Evolutionary conservation across 108 stramenopile species (phyloP).

Genomic region (Chaetoceros tenuissimus): DNA sequence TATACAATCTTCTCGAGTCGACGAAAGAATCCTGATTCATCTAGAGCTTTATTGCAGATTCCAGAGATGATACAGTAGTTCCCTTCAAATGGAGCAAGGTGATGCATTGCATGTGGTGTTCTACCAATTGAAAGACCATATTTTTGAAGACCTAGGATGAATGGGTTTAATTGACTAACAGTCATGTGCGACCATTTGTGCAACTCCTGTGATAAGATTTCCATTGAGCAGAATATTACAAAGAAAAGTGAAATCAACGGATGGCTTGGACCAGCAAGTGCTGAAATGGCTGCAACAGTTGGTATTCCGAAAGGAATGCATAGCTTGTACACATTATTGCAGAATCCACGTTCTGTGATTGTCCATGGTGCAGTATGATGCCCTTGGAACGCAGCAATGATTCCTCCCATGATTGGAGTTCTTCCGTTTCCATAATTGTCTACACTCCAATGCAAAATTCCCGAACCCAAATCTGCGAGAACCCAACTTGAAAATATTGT

Average conservation of each 20-base stretch:
- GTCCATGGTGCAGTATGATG: slow-evolving; percentile 94
- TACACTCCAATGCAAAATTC: slow-evolving; percentile 90
- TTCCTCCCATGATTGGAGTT: slow-evolving; percentile 87
- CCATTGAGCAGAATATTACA: slow-evolving; percentile 54
- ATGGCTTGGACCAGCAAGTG: slow-evolving; percentile 31
- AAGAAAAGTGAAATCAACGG: slow-evolving; percentile 53
- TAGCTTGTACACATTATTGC: slow-evolving; percentile 90
- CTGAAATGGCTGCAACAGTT: slow-evolving; percentile 37
- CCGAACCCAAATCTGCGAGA: slow-evolving; percentile 77
- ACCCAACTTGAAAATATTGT: slow-evolving; percentile 44
- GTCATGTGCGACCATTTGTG: slow-evolving; percentile 87
- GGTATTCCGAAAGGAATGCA: slow-evolving; percentile 71
- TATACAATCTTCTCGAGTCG: slow-evolving; percentile 73
- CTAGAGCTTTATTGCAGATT: slow-evolving; percentile 60
- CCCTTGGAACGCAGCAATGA: slow-evolving; percentile 93
- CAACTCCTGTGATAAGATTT: slow-evolving; percentile 81
- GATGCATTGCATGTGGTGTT: slow-evolving; percentile 82
- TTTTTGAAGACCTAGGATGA: slow-evolving; percentile 58
- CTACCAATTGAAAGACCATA: slow-evolving; percentile 48
- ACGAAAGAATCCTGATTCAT: slow-evolving; percentile 76
- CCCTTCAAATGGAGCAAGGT: slow-evolving; percentile 81
- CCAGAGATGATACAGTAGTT: slow-evolving; percentile 91
- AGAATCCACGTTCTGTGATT: slow-evolving; percentile 85
- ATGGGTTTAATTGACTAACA: slow-evolving; percentile 34
- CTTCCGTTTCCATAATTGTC: slow-evolving; percentile 90